A percentile compares a stretch with the other conserved stretches of the same genome.
Evolutionary conservation across 2,329 filamentous ascomycete species (phyloP).

Genomic region (Leptographium procerum): DNA sequence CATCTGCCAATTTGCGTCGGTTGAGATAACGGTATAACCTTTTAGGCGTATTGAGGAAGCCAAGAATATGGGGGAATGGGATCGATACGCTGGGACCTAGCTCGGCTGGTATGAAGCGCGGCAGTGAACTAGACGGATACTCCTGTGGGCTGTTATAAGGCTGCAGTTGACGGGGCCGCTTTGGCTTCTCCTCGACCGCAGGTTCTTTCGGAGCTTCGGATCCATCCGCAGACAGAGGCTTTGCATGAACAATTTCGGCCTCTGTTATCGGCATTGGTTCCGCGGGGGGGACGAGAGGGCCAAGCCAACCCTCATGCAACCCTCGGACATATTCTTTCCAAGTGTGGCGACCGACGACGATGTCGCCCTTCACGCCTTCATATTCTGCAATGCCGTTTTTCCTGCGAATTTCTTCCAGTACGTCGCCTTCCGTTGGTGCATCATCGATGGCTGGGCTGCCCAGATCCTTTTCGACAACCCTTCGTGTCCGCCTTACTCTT

Average conservation of each 20-base stretch:
- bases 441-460: slow-evolving; percentile 29
- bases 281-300: slow-evolving; percentile 58
- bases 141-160: slow-evolving; percentile 64
- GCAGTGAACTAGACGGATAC: slow-evolving; percentile 57
- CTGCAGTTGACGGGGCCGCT: slow-evolving; percentile 49
- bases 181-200: slow-evolving; percentile 39
- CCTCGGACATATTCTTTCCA: slow-evolving; percentile 98
- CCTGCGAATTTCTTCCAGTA: slow-evolving; percentile 52
- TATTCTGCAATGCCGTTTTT: slow-evolving; percentile 59
- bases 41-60: slow-evolving; percentile 80
- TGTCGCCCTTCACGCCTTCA: slow-evolving; percentile 65
- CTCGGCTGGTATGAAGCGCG: slow-evolving; percentile 53
- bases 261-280: slow-evolving; percentile 19
- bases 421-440: slow-evolving; percentile 42
- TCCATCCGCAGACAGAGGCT: slow-evolving; percentile 37
- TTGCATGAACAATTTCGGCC: slow-evolving; percentile 33
- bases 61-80: slow-evolving; percentile 78
- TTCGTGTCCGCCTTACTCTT: slow-evolving; percentile 62
- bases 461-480: slow-evolving; percentile 39
- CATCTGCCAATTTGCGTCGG: slow-evolving; percentile 72
- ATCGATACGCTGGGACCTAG: slow-evolving; percentile 65
- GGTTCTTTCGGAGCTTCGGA: slow-evolving; percentile 42
- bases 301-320: slow-evolving; percentile 91
- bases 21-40: slow-evolving; percentile 83
- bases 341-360: slow-evolving; percentile 80